Base-by-base conservation (phyloP, 139 green algal species). In the Chlamydomonas sp. region DNA sequence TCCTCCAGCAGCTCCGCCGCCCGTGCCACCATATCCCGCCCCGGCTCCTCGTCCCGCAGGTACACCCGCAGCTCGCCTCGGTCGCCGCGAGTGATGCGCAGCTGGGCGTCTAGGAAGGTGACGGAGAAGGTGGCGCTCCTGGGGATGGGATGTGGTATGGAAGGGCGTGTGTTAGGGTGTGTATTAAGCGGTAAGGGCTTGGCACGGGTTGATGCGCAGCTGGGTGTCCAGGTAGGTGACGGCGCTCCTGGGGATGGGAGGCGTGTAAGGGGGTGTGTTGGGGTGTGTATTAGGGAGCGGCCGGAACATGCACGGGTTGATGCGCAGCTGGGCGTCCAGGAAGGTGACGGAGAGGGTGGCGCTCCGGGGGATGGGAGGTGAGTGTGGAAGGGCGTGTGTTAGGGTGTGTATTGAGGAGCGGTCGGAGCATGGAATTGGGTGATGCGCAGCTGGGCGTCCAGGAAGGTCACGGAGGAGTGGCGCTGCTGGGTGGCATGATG, bases 11-110 rank as follows among this genome's bases (percentile, higher is more conserved):
- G 31, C 31, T 49, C 31, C 31, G 31, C 31, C 31, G 31, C 31
- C 31, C 31, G 31, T 49, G 31, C 31, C 31, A 49, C 31, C 31
- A 49, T 49, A 49, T 49, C 31, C 1, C 15, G 86, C 57, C 16
- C n/a, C 49, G 84, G 62, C 3, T 63, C 85, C 2, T 66, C 75
- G 79, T 94, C 91, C 49, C 75, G 79, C 66, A 94, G 80, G 78
- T 91, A 94, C 1, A 94, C 67, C 17, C 92, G 85, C 79, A 94
- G 84, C 79, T 94, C 92, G 6, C 90, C 90, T 18, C 92, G 75
- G 88, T 94, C 91, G 9, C 91, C 91, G 10, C 91, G 87, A 58
- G 90, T 94, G 66, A 94, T 77, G 59, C 92, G 85, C 86, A 93
- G 75, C 14, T 12, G 57, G 8, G 69, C 66, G 66, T 94, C 92